Percentiles rank a stretch among this genome's conserved stretches.
Evolutionary conservation across 2,329 filamentous ascomycete genomes (phyloP).

Genomic region (Alternaria infectoria): DNA sequence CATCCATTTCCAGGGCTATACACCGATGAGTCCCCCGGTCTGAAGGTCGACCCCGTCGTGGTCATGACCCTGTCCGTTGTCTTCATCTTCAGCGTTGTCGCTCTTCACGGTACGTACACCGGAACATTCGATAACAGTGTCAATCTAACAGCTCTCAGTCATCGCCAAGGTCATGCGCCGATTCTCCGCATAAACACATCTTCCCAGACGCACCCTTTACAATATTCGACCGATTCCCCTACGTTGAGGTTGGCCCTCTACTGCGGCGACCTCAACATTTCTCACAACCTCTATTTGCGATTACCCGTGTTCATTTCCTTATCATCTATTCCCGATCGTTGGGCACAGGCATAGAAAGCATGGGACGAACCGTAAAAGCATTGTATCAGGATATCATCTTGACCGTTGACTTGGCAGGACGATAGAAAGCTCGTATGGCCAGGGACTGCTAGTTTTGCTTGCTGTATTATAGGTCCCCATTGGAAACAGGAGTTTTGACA

Average conservation of each 20-base stretch:
- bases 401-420: slow-evolving; percentile 13
- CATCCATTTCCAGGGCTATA: slow-evolving; percentile 73
- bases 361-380: slow-evolving; percentile 27
- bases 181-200: slow-evolving; percentile 65
- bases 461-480: slow-evolving; percentile 45
- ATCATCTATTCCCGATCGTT: slow-evolving; percentile 5
- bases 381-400: slow-evolving; percentile 22
- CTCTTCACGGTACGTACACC: slow-evolving; percentile 82
- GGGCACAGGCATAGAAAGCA: slow-evolving; percentile 19
- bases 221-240: slow-evolving; percentile 14
- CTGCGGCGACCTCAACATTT: slow-evolving; percentile 20
- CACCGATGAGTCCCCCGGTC: slow-evolving; percentile 95
- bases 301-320: slow-evolving; percentile 12
- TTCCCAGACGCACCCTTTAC: background rate
- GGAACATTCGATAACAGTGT: background rate
- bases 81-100: slow-evolving; percentile 98
- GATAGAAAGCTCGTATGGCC: slow-evolving; percentile 11
- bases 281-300: slow-evolving; percentile 5
- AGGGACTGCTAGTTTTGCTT: slow-evolving; percentile 26
- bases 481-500: slow-evolving; percentile 27
- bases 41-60: slow-evolving; percentile 98
- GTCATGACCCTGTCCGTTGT: slow-evolving; percentile 95
- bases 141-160: slow-evolving; percentile 61
- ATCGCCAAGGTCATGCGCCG: slow-evolving; percentile 94
- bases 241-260: slow-evolving; percentile 25